Evolutionary conservation across 257 asterid genomes (phyloP), one percentile per base, ranked within the genome.

Genomic region (Solanum chiquidenum): DNA sequence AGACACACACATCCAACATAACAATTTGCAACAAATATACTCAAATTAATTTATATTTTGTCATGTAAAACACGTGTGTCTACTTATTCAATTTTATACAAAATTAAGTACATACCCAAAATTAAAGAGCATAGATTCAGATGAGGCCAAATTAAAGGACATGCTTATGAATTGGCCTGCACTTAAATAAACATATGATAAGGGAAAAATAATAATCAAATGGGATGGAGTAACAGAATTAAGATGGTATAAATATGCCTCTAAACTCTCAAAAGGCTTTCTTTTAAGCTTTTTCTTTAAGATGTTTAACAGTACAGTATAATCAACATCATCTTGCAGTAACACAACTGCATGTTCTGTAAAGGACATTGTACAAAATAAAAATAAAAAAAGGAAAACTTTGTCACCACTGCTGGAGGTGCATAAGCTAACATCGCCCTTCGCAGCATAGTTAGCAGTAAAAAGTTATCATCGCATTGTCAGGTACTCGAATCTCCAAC

Each of bases 391-490:
- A 72, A 23, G 49, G 40, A 80, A 46, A 82, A 82, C 85, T 82
- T 82, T 82, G 85, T 82, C 68, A 29, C 85, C 37, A 82, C 85
- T 20, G 66, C 85, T 29, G 69, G 85, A 82, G 87, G 87, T 33
- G 89, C 69, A 75, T 71, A 73, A 31, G 89, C 76, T 58, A 64
- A 66, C 58, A 68, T 38, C 64, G 31, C 80, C 75, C 3, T 38
- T 85, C 12, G 79, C 60, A 68, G 79, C 80, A 13, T 42, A 75
- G 88, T 86, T 86, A 86, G 88, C 88, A 86, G 88, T 86, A 42
- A 86, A 12, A 86, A 9, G 27, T 21, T 37, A 62, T 58, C 35
- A 23, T 71, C 79, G 79, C 77, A 4, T 31, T 49, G 42, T 86
- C 52, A 42, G 49, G 13, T 73, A 62, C 87, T 83, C 42, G 6